Base-by-base conservation (phyloP, 2,329 filamentous ascomycete genomes). In the Triangularia verruculosa region DNA sequence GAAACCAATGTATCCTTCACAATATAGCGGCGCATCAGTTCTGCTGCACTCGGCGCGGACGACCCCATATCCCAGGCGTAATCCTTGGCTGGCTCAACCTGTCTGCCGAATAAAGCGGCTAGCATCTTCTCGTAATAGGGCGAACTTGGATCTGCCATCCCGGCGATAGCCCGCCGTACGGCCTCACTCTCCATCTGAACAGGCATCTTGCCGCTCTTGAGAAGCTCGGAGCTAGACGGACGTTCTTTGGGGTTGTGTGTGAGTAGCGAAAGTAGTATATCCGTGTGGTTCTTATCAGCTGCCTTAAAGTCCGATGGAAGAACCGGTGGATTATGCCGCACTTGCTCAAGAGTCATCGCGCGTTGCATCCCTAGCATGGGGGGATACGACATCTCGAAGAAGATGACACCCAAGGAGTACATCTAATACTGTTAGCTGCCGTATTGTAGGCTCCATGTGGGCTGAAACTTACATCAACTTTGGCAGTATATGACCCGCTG, bases 321-420 rank as follows among this genome's bases (percentile, higher is more conserved):
- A 4, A 79, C 76, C 43, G 92, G 88, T 12, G 86, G 80, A 43
- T 86, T 85, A 68, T 87, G 83, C 54, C 92, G 85, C 51, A 97
- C 82, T 61, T 84, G 80, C 59, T 89, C 84, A 27, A 97, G 81
- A 3, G 88, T 84, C 59, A 82, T 77, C 1, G 84, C 85, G 66
- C 87, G 83, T 70, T 89, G 83, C 85, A 89, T 89, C 4, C 86
- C 86, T 11, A 81, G 69, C 73, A 88, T 80, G 0, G 86, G 82
- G 32, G 80, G 77, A 68, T 88, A 93, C 72, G 91, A 96, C 95
- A 99, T 99, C 76, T 99, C 95, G 70, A 97, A 98, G 78, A 99
- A 96, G 63, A 99, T 98, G 67, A 99, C 91, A 0, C 95, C 95
- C 51, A 99, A 82, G 0, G 94, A 97, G 74, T 95, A 99, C 94